Conservation (phyloP, 1,284 basidiomycete species). For the Ceratobasidium sp. region DNA sequence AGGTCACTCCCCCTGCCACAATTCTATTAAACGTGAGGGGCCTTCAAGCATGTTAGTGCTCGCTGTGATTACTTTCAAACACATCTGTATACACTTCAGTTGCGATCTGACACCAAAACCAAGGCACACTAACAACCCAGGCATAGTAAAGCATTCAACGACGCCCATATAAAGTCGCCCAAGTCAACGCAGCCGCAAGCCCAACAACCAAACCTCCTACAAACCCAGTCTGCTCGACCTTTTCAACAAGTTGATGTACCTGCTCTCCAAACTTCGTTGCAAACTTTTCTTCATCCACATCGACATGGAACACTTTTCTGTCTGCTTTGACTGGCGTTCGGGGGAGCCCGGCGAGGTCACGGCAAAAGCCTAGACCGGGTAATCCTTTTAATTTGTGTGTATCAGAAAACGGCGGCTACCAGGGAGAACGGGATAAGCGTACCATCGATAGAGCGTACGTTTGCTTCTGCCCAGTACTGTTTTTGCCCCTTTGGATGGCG, state of each 20-base stretch:
- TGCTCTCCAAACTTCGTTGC: background rate
- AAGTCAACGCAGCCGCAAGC: conserved; percentile 27
- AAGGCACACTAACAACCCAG: no score
- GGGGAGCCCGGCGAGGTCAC: conserved; percentile 32
- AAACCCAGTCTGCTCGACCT: conserved; percentile 34
- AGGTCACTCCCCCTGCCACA: no score
- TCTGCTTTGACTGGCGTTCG: conserved; percentile 23
- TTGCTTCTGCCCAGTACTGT: conserved; percentile 63
- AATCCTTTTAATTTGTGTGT: conserved; percentile 7
- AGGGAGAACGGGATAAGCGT: background rate
- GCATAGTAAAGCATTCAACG: background rate
- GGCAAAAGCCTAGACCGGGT: conserved; percentile 28
- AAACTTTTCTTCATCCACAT: conserved; percentile 4
- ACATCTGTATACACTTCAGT: no score
- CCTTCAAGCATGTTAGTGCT: no score
- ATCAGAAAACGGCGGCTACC: no score
- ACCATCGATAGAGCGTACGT: conserved; percentile 66
- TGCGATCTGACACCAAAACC: no score
- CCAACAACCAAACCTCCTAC: conserved; percentile 17
- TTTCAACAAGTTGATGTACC: background rate
- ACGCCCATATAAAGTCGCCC: conserved; percentile 1
- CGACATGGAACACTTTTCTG: conserved; percentile 26
- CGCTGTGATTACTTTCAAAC: no score
- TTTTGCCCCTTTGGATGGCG: conserved; percentile 57
- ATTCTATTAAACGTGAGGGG: no score